Evolutionary conservation across 768 basidiomycete species (phyloP), one percentile per base, ranked within the genome.

Genomic region (Panaeolus cyanescens): DNA sequence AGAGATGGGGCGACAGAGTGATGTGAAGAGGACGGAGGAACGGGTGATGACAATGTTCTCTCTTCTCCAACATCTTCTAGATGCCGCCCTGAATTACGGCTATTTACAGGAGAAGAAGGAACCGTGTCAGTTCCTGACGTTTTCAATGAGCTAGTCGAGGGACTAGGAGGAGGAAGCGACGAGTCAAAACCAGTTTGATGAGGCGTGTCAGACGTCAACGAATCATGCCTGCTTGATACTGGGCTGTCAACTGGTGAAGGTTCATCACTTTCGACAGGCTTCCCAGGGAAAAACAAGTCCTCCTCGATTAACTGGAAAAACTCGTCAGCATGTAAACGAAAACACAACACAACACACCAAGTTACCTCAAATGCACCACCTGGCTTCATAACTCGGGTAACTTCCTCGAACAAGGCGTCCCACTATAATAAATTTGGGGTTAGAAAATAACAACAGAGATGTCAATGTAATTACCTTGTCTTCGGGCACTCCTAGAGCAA

Each of bases 401-500:
- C 82, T 70, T 91, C 90, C 70, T 90, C 89, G 30, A 91, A 79
- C 30, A 92, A 71, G 0, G 68, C 58, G 65, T 89, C 88, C 90
- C 90, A 92, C 87, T 88, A 57, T 36, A 50, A 42, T n/a, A 32
- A 5, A 5, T 60, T 20, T 15, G n/a, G 5, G 19, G 19, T 12
- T 8, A 17, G 20, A 34, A 32, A 25, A 36, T 17, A 37, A 28
- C 13, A 8, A 33, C 30, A 36, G 10, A 4, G 42, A 25, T 17
- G 25, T 12, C 37, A 19, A 5, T 3, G 12, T 4, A 68, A 75
- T 30, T 53, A 89, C 89, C 77, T 87, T 88, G 70, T 91, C 81
- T 67, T 92, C 90, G 13, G 91, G 91, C 39, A 92, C 87, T 36
- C 90, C 90, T 22, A 88, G 80, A 1, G 88, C 86, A 50, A 92